Evolutionary conservation across 2,329 filamentous ascomycete genomes (phyloP), one percentile per base, ranked within the genome.

Genomic region (Sporothrix variecibatus): DNA sequence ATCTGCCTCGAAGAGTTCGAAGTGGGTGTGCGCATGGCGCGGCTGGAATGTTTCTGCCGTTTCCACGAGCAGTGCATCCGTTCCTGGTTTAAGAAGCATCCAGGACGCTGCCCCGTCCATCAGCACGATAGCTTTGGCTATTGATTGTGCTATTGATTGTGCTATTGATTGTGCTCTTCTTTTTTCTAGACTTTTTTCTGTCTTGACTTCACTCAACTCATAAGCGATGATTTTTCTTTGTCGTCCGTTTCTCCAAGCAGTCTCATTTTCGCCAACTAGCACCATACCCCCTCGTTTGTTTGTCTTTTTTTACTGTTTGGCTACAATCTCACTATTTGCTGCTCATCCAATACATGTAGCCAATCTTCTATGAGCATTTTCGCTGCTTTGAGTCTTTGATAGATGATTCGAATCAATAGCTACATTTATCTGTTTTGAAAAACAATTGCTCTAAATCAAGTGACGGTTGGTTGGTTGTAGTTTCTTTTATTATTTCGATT

Each of bases 1-100:
- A 92, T 92, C 70, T 92, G 90, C 77, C 83, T 92, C 2, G 90
- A 92, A 78, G 90, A 92, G 79, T 91, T 91, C 75, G 86, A 88
- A 74, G 88, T 87, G 0, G 89, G 89, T 1, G 86, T 87, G 38
- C 81, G 85, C 34, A 91, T 92, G 90, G 90, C 88, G n/a, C 84
- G 90, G 60, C 81, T 92, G 67, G 90, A 92, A 81, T 92, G 90
- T 78, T 84, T 92, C 34, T 92, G 90, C 79, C 85, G 89, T 23
- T 92, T 92, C 78, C 90, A 92, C 78, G 81, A 85, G 62, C 80
- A 82, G 26, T 92, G 90, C 79, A 91, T 92, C 76, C 83, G 84
- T 51, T 85, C 86, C 8, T 92, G 90, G 90, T 92, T 90, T 79
- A 84, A 87, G 74, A 85, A 86, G 71, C 88, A 90, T 75, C 89